phyloP scores from a whole-genome alignment of 2,329 filamentous ascomycete species.

The Sporothrix pallida region DNA sequence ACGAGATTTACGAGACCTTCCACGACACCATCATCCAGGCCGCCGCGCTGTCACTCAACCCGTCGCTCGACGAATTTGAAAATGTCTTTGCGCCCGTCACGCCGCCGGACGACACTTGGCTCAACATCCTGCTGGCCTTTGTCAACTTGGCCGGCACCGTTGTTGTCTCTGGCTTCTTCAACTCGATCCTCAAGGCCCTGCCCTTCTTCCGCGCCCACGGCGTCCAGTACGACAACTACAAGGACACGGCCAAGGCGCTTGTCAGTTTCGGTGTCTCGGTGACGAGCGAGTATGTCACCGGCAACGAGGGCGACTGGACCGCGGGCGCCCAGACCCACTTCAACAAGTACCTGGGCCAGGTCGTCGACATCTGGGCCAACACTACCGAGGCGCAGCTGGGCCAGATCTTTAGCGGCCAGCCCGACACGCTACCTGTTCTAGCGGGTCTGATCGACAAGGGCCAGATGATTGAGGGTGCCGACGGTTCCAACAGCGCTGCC shows the following conservation, averaged over 20 bases:
- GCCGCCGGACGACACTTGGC: not conserved
- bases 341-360: conserved; percentile 42
- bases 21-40: conserved; percentile 32
- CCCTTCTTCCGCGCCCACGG: not conserved
- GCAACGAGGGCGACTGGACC: conserved; percentile 44
- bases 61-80: conserved; percentile 5
- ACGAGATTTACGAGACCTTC: conserved; percentile 37
- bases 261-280: conserved; percentile 18
- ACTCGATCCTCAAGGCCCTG: not conserved
- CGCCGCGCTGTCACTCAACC: conserved; percentile 16
- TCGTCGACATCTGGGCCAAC: conserved; percentile 42
- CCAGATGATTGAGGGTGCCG: conserved; percentile 39
- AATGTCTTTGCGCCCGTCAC: conserved; percentile 31
- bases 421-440: conserved; percentile 40
- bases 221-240: conserved; percentile 27
- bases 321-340: conserved; percentile 41
- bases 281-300: conserved; percentile 28
- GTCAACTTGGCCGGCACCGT: conserved; percentile 25
- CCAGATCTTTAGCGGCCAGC: conserved; percentile 41
- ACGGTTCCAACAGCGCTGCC: conserved; percentile 15
- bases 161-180: conserved; percentile 26
- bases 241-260: conserved; percentile 24
- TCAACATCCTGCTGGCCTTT: conserved; percentile 23
- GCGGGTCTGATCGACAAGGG: conserved; percentile 42
- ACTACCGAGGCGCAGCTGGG: conserved; percentile 34